phyloP scores from a whole-genome alignment of 202 grass and related monocot genomes.

The Eragrostis tef region DNA sequence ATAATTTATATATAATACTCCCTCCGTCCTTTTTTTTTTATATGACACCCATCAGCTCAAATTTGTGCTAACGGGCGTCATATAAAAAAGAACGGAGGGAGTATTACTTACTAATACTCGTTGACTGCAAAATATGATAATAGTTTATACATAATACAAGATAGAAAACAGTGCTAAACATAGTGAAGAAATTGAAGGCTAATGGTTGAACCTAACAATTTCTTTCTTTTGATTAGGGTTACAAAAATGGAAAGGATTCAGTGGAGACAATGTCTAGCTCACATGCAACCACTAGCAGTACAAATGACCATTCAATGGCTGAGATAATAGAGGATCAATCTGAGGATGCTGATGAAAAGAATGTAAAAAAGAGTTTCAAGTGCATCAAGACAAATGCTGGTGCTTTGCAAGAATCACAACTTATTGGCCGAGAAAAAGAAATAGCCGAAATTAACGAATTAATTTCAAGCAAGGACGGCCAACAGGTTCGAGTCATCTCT shows the following conservation, averaged over 20 bases:
- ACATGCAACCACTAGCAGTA: neutral
- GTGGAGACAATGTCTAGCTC: neutral
- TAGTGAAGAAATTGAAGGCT: neutral
- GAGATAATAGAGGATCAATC: neutral
- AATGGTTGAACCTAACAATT: neutral
- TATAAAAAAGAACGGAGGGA: too few species aligned
- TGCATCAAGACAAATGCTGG: neutral
- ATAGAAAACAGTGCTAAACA: neutral
- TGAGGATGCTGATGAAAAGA: neutral
- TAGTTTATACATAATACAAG: too few species aligned
- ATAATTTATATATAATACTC: too few species aligned
- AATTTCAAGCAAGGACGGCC: neutral
- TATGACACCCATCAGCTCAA: too few species aligned
- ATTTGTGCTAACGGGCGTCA: too few species aligned
- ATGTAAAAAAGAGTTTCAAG: neutral
- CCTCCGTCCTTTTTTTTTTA: too few species aligned
- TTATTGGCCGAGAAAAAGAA: neutral
- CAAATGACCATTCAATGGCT: neutral
- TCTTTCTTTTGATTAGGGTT: neutral
- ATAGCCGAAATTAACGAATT: neutral
- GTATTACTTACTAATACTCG: too few species aligned
- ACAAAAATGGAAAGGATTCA: neutral
- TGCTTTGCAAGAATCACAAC: conserved; percentile 1
- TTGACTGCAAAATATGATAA: too few species aligned
- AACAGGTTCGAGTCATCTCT: neutral